Conservation (phyloP, 441 rosid genomes). For the Pelargonium cotyledonis region DNA sequence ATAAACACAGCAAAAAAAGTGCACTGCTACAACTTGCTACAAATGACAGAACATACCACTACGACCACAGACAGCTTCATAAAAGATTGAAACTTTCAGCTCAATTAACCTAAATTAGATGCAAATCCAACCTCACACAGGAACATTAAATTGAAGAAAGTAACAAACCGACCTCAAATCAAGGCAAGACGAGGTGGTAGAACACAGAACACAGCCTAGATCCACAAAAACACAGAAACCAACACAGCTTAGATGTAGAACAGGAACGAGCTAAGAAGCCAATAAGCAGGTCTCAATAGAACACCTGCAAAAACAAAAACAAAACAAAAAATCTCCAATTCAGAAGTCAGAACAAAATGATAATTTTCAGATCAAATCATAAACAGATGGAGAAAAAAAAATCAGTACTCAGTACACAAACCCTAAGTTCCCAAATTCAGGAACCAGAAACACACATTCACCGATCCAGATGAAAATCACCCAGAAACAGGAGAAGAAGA, state of each 20-base stretch:
- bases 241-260: not conserved
- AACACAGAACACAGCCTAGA: too few relatives aligned
- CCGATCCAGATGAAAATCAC: slow-evolving; percentile 23
- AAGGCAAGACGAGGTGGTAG: slow-evolving; percentile 23
- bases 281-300: not conserved
- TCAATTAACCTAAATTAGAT: slow-evolving; percentile 15
- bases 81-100: slow-evolving; percentile 11
- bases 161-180: slow-evolving; percentile 32
- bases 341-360: not conserved
- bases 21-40: not conserved
- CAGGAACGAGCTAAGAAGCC: not conserved
- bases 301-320: not conserved
- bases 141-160: slow-evolving; percentile 3
- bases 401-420: slow-evolving; percentile 15
- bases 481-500: not conserved
- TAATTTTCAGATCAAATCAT: not conserved
- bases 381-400: not conserved
- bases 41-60: too few relatives aligned
- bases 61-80: too few relatives aligned
- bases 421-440: slow-evolving; percentile 10
- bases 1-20: slow-evolving; percentile 14
- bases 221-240: not conserved
- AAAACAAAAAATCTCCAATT: not conserved
- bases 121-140: slow-evolving; percentile 6
- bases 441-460: not conserved